phyloP scores from a whole-genome alignment of 2,329 filamentous ascomycete species.

The Xylaria sp. region DNA sequence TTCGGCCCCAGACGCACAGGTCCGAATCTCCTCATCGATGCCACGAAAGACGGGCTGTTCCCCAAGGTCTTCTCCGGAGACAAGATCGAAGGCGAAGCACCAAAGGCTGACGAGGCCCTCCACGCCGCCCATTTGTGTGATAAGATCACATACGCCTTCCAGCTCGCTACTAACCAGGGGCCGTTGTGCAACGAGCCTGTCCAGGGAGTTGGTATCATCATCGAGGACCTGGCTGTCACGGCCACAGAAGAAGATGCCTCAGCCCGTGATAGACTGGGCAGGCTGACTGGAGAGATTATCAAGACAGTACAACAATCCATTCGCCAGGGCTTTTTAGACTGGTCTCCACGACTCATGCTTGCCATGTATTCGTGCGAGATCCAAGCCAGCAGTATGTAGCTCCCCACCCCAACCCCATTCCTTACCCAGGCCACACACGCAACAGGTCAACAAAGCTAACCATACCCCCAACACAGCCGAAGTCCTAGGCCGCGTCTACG shows the following conservation, averaged over 20 bases:
- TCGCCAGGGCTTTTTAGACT: constrained; percentile 86
- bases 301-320: constrained; percentile 86
- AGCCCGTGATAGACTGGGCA: constrained; percentile 70
- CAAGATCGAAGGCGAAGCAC: constrained; percentile 41
- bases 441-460: constrained; percentile 9
- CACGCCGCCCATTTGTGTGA: constrained; percentile 76
- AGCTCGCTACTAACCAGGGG: constrained; percentile 86
- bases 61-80: constrained; percentile 67
- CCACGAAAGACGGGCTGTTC: constrained; percentile 71
- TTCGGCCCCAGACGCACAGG: constrained; percentile 88
- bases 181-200: constrained; percentile 92
- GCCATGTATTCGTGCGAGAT: constrained; percentile 99
- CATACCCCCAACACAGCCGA: constrained; percentile 63
- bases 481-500: constrained; percentile 93
- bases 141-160: constrained; percentile 92
- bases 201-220: constrained; percentile 88
- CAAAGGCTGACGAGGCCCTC: constrained; percentile 55
- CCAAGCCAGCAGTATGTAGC: constrained; percentile 78
- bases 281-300: constrained; percentile 91
- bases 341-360: constrained; percentile 91
- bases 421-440: background rate
- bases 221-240: constrained; percentile 77
- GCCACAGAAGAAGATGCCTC: constrained; percentile 58
- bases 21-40: constrained; percentile 88
- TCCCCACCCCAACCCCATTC: background rate